Percentiles rank a stretch among this genome's conserved stretches.
Evolutionary conservation across 176 grass and related monocot species (phyloP).

Genomic region (Aechmea fasciata): DNA sequence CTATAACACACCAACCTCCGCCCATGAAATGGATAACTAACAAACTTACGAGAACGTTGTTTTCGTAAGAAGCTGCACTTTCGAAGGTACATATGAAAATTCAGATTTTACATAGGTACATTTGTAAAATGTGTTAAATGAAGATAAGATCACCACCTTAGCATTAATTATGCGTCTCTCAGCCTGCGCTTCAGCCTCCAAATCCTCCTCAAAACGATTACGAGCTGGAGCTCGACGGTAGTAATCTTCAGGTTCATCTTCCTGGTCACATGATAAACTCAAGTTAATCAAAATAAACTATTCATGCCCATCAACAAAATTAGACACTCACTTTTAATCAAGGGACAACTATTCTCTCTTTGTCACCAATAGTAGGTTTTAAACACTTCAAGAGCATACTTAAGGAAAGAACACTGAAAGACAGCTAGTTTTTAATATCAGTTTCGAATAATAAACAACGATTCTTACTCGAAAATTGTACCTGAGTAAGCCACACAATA

Average conservation of each 20-base stretch:
- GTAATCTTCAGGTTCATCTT: conserved; percentile 71
- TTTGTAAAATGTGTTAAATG: no score
- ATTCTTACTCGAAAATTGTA: conserved; percentile 7
- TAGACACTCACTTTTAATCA: no score
- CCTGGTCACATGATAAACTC: conserved; percentile 28
- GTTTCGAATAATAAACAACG: background rate
- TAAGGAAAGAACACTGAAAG: no score
- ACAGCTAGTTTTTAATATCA: no score
- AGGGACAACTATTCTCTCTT: no score
- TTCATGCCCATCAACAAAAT: no score
- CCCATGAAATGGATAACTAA: background rate
- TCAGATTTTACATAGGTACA: background rate
- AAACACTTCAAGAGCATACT: no score
- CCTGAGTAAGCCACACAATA: conserved; percentile 1
- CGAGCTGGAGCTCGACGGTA: conserved; percentile 45
- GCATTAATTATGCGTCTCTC: conserved; percentile 57
- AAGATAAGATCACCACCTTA: conserved; percentile 44
- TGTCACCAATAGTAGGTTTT: no score
- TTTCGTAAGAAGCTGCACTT: no score
- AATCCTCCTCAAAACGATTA: conserved; percentile 61
- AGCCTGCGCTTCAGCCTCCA: conserved; percentile 64
- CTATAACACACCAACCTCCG: background rate
- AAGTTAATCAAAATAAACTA: background rate
- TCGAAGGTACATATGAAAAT: no score
- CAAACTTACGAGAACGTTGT: background rate